These are phyloP conservation scores for Entophlyctis helioformis DNA, from an alignment of 192 early-diverging fungal genomes.

Conservation along the genomic window DNA sequence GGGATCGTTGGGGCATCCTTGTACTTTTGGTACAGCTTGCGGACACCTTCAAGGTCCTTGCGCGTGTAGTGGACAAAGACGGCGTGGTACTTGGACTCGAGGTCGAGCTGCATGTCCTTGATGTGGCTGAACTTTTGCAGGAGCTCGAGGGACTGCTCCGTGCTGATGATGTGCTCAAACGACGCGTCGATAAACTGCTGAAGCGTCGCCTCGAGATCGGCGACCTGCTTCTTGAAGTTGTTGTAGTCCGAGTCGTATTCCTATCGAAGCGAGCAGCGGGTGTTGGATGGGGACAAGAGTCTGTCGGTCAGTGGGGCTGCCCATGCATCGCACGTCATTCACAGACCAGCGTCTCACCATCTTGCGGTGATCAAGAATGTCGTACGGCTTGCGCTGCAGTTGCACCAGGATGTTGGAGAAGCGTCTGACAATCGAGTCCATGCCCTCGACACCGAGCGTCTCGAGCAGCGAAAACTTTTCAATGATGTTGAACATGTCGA, in stretches of 20 bases:
- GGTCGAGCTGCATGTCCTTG: conserved; percentile 50
- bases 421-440: conserved; percentile 45
- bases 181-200: conserved; percentile 54
- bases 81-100: conserved; percentile 54
- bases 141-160: conserved; percentile 47
- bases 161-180: conserved; percentile 47
- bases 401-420: conserved; percentile 49
- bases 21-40: conserved; percentile 51
- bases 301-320: not conserved
- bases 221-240: conserved; percentile 52
- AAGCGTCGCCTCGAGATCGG: conserved; percentile 42
- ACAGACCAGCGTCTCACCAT: conserved; percentile 18
- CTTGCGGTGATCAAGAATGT: conserved; percentile 55
- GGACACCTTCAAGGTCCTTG: conserved; percentile 44
- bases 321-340: not conserved
- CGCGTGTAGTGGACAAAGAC: conserved; percentile 53
- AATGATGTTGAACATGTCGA: conserved; percentile 57
- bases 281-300: not conserved
- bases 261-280: conserved; percentile 1
- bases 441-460: conserved; percentile 47
- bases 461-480: conserved; percentile 50
- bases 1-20: conserved; percentile 50
- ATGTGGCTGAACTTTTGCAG: conserved; percentile 48
- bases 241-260: conserved; percentile 56
- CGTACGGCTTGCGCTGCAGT: conserved; percentile 56